Base-by-base conservation (phyloP, 345 rosid species). In the Lepidium didymum region DNA sequence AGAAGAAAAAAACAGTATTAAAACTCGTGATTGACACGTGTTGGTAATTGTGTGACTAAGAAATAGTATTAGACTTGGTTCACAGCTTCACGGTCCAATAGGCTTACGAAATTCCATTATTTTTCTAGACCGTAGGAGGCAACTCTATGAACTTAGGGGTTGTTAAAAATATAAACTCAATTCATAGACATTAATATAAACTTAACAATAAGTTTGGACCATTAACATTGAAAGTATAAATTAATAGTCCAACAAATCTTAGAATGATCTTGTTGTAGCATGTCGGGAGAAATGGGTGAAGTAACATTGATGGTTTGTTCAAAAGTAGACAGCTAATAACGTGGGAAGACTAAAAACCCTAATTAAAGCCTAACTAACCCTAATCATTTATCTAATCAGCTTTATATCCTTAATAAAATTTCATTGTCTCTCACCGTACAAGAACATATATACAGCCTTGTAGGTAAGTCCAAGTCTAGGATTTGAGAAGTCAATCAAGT, bases 251-350 rank as follows among this genome's bases (percentile, higher is more conserved):
- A 67, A 63, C 77, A 60, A 67, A 68, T 68, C 74, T 61, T 57
- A 43, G 58, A 74, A 45, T 55, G 64, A 68, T 74, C 58, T 67
- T 68, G 73, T 54, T 68, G 63, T 61, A 52, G 58, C 64, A 62
- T 68, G 74, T 74, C 69, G 78, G 75, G 78, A 45, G 46, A 68
- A 53, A 74, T 38, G 74, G 69, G 78, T 54, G 52, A 45, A 68
- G 58, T 68, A 55, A 47, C 64, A 38, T 65, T 62, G 55, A 62
- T 56, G 54, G 78, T 75, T 75, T 68, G 74, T 55, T 68, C 34
- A 55, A 68, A 75, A 75, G 69, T 68, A 62, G 74, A 62, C 78
- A 68, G 59, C 69, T 57, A 31, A 75, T 75, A 74, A 74, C 36
- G 52, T 68, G 69, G 47, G 29, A 56, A 54, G 64, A 75, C 74